Evolutionary conservation across 768 basidiomycete species (phyloP).

Genomic region (Phaeolepiota aurea): DNA sequence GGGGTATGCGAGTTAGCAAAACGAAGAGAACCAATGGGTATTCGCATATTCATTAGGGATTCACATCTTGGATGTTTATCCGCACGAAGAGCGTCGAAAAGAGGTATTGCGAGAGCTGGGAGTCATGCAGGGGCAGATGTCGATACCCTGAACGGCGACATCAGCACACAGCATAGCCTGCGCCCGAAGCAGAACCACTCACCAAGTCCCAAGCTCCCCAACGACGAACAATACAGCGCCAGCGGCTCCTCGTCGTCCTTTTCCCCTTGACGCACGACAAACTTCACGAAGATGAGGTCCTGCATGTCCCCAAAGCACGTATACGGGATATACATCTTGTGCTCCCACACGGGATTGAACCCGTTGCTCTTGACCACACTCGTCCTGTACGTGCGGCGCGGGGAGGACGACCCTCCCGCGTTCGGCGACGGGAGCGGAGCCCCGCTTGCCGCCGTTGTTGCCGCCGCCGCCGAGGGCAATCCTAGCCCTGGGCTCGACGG

Average conservation of each 20-base stretch:
- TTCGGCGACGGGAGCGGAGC: conserved; percentile 8
- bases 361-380: conserved; percentile 74
- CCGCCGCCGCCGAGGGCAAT: conserved; percentile 13
- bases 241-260: conserved; percentile 53
- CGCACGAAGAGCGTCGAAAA: conserved; percentile 92
- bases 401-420: conserved; percentile 11
- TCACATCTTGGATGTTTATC: neutral
- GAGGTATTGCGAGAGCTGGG: conserved; percentile 78
- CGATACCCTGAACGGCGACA: conserved; percentile 58
- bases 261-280: conserved; percentile 65
- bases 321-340: conserved; percentile 63
- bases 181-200: conserved; percentile 9
- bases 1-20: too few relatives aligned
- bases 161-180: too few relatives aligned
- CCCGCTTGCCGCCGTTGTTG: conserved; percentile 14
- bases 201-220: conserved; percentile 73
- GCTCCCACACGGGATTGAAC: conserved; percentile 88
- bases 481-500: conserved; percentile 8
- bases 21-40: neutral
- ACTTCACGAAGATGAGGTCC: conserved; percentile 78
- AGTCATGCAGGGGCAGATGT: conserved; percentile 85
- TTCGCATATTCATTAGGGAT: neutral
- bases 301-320: conserved; percentile 62
- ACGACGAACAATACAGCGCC: conserved; percentile 63
- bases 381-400: conserved; percentile 47